phyloP scores from a whole-genome alignment of 2,329 filamentous ascomycete species.

The Dactylellina parvicollis region DNA sequence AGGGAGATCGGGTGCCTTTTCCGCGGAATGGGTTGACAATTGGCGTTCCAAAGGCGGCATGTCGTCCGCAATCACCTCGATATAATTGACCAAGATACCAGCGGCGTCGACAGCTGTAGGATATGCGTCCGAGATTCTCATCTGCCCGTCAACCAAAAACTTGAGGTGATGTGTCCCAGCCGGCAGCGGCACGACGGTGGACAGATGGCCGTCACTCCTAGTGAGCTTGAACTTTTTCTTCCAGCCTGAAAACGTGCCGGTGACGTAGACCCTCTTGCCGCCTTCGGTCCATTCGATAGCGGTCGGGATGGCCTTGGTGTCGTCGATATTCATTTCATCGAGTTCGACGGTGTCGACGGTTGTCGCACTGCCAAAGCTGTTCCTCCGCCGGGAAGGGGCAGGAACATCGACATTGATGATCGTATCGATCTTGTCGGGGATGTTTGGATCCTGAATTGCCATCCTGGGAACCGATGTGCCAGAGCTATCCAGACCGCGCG shows the following conservation, averaged over 20 bases:
- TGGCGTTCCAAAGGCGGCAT: slow-evolving; percentile 62
- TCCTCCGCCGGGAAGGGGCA: slow-evolving; percentile 41
- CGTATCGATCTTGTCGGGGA: slow-evolving; percentile 42
- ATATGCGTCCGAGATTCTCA: slow-evolving; percentile 85
- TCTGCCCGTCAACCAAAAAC: slow-evolving; percentile 92
- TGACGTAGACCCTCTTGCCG: slow-evolving; percentile 93
- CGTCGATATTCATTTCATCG: slow-evolving; percentile 78
- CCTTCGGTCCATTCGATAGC: slow-evolving; percentile 83
- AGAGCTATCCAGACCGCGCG: slow-evolving; percentile 24
- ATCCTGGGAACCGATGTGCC: slow-evolving; percentile 48
- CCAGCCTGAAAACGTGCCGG: slow-evolving; percentile 97
- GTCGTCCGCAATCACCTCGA: slow-evolving; percentile 87
- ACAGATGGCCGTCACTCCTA: slow-evolving; percentile 80
- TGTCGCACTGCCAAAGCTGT: slow-evolving; percentile 51
- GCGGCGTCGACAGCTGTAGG: slow-evolving; percentile 97
- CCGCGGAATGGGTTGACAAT: slow-evolving; percentile 56
- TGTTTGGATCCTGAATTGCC: slow-evolving; percentile 33
- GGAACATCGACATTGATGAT: slow-evolving; percentile 40
- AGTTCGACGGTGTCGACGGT: slow-evolving; percentile 51
- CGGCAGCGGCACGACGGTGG: slow-evolving; percentile 81
- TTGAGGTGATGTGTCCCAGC: slow-evolving; percentile 96
- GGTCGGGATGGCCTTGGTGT: slow-evolving; percentile 81
- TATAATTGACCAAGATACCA: slow-evolving; percentile 97
- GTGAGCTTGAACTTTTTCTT: slow-evolving; percentile 90
- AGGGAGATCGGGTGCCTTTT: slow-evolving; percentile 56